Evolutionary conservation across 768 basidiomycete genomes (phyloP).

Genomic region (Pisolithus albus): DNA sequence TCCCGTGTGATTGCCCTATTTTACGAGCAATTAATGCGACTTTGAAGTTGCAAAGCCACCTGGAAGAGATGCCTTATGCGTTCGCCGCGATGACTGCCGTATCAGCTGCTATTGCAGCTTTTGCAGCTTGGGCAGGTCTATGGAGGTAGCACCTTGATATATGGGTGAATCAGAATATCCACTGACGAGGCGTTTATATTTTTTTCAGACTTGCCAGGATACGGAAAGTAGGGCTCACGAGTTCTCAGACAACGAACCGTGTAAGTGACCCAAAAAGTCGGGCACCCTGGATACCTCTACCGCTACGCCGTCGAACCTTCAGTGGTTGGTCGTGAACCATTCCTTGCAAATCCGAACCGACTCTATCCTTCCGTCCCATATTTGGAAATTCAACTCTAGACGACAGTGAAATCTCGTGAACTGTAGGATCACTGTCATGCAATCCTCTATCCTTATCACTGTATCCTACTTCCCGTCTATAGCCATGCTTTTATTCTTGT

Average conservation of each 20-base stretch:
- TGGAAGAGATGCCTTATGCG: slow-evolving; percentile 69
- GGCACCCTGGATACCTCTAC: slow-evolving; percentile 32
- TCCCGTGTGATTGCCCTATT: slow-evolving; percentile 13
- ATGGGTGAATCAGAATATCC: slow-evolving; percentile 7
- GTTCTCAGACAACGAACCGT: slow-evolving; percentile 15
- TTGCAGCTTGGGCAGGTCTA: slow-evolving; percentile 62
- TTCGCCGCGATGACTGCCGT: slow-evolving; percentile 60
- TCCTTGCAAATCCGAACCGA: not conserved
- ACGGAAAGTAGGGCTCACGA: slow-evolving; percentile 39
- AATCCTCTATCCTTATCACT: no score
- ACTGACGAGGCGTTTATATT: slow-evolving; percentile 1
- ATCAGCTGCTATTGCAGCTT: slow-evolving; percentile 50
- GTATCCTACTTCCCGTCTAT: no score
- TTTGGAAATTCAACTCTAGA: no score
- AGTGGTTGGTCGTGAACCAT: slow-evolving; percentile 34
- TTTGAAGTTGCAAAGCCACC: slow-evolving; percentile 60
- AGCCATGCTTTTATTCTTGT: no score
- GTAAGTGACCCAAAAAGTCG: slow-evolving; percentile 11
- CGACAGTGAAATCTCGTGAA: no score
- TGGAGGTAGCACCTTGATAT: slow-evolving; percentile 40
- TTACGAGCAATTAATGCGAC: slow-evolving; percentile 15
- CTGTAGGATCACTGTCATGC: no score
- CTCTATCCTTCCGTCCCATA: not conserved
- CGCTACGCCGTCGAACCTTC: slow-evolving; percentile 32
- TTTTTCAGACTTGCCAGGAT: slow-evolving; percentile 38